Evolutionary conservation across 805 yeast genomes (phyloP).

Genomic region (Teunomyces funiuensis): DNA sequence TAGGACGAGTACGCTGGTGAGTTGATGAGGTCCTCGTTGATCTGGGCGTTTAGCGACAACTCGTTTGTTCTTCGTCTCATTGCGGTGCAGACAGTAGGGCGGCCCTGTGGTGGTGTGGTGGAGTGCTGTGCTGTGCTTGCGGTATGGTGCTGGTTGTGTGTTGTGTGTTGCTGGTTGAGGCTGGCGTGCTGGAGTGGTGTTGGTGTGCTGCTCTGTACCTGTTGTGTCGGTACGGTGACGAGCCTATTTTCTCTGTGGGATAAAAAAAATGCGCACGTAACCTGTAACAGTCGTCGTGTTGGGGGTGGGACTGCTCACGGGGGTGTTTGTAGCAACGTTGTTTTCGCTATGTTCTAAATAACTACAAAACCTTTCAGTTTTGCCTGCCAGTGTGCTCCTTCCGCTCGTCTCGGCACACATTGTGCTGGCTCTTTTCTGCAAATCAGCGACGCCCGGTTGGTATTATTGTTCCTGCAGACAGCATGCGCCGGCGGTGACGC

Average conservation of each 20-base stretch:
- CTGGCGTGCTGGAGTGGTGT: neutral
- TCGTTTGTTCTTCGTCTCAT: conserved; percentile 11
- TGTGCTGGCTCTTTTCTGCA: too few species aligned
- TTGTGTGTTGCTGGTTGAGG: neutral
- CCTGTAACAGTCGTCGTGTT: neutral
- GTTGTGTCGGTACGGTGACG: neutral
- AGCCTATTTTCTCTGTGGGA: neutral
- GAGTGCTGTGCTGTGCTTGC: neutral
- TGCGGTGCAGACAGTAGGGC: too few species aligned
- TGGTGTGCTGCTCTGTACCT: neutral
- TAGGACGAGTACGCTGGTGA: conserved; percentile 28
- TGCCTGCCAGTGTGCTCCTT: too few species aligned
- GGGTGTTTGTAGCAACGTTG: too few species aligned
- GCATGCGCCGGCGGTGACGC: too few species aligned
- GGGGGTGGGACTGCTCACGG: neutral
- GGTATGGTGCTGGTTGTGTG: neutral
- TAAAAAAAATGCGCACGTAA: neutral
- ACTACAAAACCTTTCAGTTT: too few species aligned
- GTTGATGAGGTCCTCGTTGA: conserved; percentile 26
- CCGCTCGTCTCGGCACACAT: too few species aligned
- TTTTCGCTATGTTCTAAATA: too few species aligned
- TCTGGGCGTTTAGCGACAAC: conserved; percentile 8
- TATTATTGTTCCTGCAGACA: too few species aligned
- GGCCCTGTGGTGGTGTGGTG: neutral
- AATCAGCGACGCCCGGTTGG: too few species aligned